These are phyloP conservation scores for Jaltomata sinuosa DNA, from an alignment of 257 asterid genomes.

Conservation along the genomic window DNA sequence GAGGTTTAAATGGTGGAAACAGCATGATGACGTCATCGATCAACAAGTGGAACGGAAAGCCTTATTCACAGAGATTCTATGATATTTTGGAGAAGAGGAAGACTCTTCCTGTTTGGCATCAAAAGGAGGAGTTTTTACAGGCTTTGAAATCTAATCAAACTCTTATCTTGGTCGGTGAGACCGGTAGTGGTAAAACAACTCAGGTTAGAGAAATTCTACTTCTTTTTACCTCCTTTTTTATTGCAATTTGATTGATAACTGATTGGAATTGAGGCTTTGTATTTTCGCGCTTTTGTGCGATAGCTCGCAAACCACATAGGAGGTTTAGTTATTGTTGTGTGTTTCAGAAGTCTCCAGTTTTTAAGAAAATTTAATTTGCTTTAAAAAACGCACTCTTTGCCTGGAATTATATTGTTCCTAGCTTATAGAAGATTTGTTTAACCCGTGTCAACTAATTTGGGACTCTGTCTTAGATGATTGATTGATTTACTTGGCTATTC, in stretches of 20 bases:
- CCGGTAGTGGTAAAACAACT: slow-evolving; percentile 97
- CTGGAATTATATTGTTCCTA: not conserved
- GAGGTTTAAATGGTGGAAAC: slow-evolving; percentile 21
- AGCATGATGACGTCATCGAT: slow-evolving; percentile 14
- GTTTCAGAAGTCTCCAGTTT: not conserved
- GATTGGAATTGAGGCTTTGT: no score
- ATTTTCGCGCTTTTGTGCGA: no score
- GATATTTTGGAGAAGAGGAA: slow-evolving; percentile 85
- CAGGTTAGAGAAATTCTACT: slow-evolving; percentile 48
- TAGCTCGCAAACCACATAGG: no score
- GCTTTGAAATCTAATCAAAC: slow-evolving; percentile 57
- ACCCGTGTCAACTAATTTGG: not conserved
- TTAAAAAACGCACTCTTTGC: not conserved
- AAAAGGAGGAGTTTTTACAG: slow-evolving; percentile 80
- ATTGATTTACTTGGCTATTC: not conserved
- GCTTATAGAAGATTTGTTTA: not conserved
- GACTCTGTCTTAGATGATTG: not conserved
- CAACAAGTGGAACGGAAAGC: slow-evolving; percentile 63
- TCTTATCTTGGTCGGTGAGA: slow-evolving; percentile 89
- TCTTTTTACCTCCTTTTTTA: not conserved
- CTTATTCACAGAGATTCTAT: slow-evolving; percentile 64
- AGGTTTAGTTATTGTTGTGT: not conserved
- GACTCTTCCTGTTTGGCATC: slow-evolving; percentile 96
- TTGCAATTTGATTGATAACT: no score
- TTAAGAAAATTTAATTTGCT: not conserved